Evolutionary conservation across 2,329 filamentous ascomycete species (phyloP).

Genomic region (Rhynchosporium secalis): DNA sequence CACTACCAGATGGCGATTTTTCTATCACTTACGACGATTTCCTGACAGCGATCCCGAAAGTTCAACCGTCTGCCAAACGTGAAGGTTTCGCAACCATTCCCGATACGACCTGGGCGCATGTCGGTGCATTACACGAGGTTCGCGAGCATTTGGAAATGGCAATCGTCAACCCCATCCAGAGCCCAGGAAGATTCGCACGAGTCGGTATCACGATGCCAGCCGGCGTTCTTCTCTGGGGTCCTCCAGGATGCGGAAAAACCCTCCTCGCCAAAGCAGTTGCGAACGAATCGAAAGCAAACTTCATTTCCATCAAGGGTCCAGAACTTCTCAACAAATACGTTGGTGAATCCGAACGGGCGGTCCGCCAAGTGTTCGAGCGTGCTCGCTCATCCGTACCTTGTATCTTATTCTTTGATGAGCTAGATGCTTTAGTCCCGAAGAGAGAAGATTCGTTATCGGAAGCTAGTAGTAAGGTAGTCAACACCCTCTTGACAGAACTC

Average conservation of each 20-base stretch:
- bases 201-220: slow-evolving; percentile 80
- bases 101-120: slow-evolving; percentile 88
- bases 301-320: slow-evolving; percentile 96
- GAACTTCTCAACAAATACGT: slow-evolving; percentile 98
- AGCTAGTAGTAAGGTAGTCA: slow-evolving; percentile 85
- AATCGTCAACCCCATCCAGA: slow-evolving; percentile 85
- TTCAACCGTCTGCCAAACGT: slow-evolving; percentile 80
- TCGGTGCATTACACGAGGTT: slow-evolving; percentile 79
- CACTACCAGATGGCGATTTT: slow-evolving; percentile 53
- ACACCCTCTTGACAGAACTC: slow-evolving; percentile 90
- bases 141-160: slow-evolving; percentile 80
- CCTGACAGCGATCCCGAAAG: slow-evolving; percentile 68
- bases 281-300: slow-evolving; percentile 93
- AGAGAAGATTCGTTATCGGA: slow-evolving; percentile 79
- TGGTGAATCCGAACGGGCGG: slow-evolving; percentile 89
- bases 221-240: slow-evolving; percentile 93
- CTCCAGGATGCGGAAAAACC: slow-evolving; percentile 95
- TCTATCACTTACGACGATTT: slow-evolving; percentile 69
- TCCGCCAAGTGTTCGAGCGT: slow-evolving; percentile 87
- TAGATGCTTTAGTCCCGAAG: slow-evolving; percentile 87
- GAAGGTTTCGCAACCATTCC: slow-evolving; percentile 96
- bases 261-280: slow-evolving; percentile 94
- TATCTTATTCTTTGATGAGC: slow-evolving; percentile 96
- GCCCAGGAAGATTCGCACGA: slow-evolving; percentile 72
- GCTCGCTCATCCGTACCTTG: slow-evolving; percentile 86